Base-by-base conservation (phyloP, 2,329 filamentous ascomycete species). In the Tolypocladium album region DNA sequence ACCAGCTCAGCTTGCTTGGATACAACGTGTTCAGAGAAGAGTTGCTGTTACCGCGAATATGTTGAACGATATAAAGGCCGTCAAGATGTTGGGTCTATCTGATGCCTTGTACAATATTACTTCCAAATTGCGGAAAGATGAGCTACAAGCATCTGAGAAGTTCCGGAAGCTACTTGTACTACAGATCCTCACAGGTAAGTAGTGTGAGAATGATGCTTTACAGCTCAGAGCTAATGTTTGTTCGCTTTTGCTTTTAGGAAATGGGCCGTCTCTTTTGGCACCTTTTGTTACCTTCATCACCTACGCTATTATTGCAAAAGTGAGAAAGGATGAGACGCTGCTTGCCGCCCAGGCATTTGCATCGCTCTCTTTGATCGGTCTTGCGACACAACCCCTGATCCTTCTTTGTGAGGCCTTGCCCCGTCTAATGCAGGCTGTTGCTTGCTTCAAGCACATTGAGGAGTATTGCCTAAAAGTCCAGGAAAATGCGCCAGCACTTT, bases 1-100 rank as follows among this genome's bases (percentile, higher is more conserved):
- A 34, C 42, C 56, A 45, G 56, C 56, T 36, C 56, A 50, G 22
- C 24, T 43, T 31, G 40, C 56, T 27, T 58, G 56, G 56, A 42
- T 58, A 45, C n/a, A 56, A 22, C 15, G 56, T 39, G 53, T 61
- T 17, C 56, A 61, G 57, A 57, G 34, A 17, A 47, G 59, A 47
- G 56, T 58, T 45, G 27, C 47, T 4, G 50, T 58, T 2, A 58
- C 56, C 11, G 50, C 56, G 13, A 36, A 38, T 34, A 45, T 56
- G 24, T 39, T 61, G 15, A 53, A 38, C 56, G 52, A 58, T 52
- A 59, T 61, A 22, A 61, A 61, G 27, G 47, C 43, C 17, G 57
- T 59, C 52, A 57, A 61, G 43, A 50, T 59, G 55, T 42, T 59
- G 9, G 57, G 60, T 17, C 22, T 58, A 17, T 45, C 56, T 15